Conservation (phyloP, 495 filamentous ascomycete species). For the Neurospora discreta region DNA sequence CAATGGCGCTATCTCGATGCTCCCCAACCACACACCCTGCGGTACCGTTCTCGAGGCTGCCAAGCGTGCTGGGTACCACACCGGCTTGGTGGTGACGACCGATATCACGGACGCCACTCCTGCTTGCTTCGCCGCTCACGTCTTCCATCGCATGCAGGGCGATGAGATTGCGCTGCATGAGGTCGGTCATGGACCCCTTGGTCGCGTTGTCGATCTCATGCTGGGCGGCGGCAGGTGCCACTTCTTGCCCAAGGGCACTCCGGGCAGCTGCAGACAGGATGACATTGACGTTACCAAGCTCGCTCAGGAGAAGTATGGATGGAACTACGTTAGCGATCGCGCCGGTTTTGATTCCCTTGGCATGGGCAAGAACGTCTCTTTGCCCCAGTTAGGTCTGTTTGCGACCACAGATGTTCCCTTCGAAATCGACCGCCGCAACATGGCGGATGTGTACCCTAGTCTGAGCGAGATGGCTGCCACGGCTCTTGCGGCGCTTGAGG, state of each 20-base stretch:
- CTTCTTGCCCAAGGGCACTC: constrained; percentile 71
- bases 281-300: constrained; percentile 54
- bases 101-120: constrained; percentile 96
- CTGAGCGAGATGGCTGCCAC: constrained; percentile 84
- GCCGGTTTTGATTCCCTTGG: constrained; percentile 67
- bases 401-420: constrained; percentile 77
- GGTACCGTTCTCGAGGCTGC: constrained; percentile 93
- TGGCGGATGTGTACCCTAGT: constrained; percentile 73
- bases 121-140: constrained; percentile 88
- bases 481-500: constrained; percentile 64
- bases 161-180: constrained; percentile 89
- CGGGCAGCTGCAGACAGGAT: constrained; percentile 68
- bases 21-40: constrained; percentile 75
- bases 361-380: constrained; percentile 55
- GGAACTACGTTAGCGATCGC: constrained; percentile 62
- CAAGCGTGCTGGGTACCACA: constrained; percentile 80
- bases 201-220: constrained; percentile 79
- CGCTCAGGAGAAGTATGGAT: constrained; percentile 63
- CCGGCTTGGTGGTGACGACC: constrained; percentile 90
- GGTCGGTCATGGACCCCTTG: constrained; percentile 70
- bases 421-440: constrained; percentile 74
- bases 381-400: constrained; percentile 82
- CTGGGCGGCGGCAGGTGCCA: constrained; percentile 88
- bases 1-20: constrained; percentile 86
- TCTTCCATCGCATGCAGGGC: constrained; percentile 64